Conservation (phyloP, 1,284 basidiomycete genomes). For the Hypsizygus ulmarius region DNA sequence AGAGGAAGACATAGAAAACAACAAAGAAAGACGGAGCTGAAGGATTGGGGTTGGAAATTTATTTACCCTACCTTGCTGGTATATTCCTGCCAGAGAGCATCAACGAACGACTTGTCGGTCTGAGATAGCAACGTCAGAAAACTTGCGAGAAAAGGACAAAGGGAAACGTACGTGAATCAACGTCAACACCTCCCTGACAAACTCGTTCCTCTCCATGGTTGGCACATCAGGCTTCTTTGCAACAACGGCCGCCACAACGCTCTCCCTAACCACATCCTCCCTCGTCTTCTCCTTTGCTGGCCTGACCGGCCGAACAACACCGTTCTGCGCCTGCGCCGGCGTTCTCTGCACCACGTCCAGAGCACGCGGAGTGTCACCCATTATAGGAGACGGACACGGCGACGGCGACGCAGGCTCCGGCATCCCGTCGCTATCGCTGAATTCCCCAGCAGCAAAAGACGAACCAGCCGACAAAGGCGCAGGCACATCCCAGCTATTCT, state of each 20-base stretch:
- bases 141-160: background rate
- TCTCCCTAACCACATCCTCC: conserved; percentile 25
- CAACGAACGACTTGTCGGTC: conserved; percentile 52
- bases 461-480: conserved; percentile 17
- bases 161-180: conserved; percentile 63
- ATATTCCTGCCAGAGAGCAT: conserved; percentile 50
- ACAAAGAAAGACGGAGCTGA: background rate
- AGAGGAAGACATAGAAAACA: background rate
- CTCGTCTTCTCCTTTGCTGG: conserved; percentile 14
- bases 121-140: conserved; percentile 20
- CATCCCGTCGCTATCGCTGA: conserved; percentile 1
- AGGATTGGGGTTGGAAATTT: background rate
- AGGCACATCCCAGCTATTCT: conserved; percentile 58
- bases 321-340: background rate
- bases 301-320: background rate
- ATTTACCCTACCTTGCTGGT: conserved; percentile 24
- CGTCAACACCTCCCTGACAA: conserved; percentile 63
- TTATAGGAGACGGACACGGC: conserved; percentile 15
- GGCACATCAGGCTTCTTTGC: conserved; percentile 21
- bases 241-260: conserved; percentile 27
- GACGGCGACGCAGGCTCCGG: conserved; percentile 17
- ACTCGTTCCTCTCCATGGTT: conserved; percentile 52
- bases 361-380: background rate
- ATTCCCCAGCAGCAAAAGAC: conserved; percentile 1
- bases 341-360: background rate